Evolutionary conservation across 2,329 filamentous ascomycete species (phyloP).

Genomic region (Trichoderma sp.): DNA sequence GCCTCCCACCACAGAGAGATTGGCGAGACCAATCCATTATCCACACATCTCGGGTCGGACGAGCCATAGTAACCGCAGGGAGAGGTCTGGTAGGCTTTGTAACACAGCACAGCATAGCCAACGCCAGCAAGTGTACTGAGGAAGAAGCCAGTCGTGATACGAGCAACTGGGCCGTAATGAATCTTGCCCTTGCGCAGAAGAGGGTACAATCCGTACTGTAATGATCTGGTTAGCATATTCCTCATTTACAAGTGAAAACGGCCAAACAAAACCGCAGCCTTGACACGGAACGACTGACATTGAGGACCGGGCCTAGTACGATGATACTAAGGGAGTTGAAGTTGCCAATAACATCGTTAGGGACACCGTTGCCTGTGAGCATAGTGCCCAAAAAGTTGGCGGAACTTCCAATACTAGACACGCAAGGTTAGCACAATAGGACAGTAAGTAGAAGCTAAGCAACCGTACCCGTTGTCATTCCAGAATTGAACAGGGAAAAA

Average conservation of each 20-base stretch:
- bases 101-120: slow-evolving; percentile 55
- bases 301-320: slow-evolving; percentile 37
- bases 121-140: slow-evolving; percentile 50
- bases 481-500: slow-evolving; percentile 41
- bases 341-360: slow-evolving; percentile 61
- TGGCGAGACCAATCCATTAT: slow-evolving; percentile 23
- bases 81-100: slow-evolving; percentile 55
- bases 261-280: not conserved
- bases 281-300: not conserved
- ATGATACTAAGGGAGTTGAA: slow-evolving; percentile 60
- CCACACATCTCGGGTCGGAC: slow-evolving; percentile 22
- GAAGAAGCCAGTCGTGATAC: slow-evolving; percentile 58
- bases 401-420: not conserved
- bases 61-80: slow-evolving; percentile 42
- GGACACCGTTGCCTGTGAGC: slow-evolving; percentile 47
- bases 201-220: not conserved
- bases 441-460: not conserved
- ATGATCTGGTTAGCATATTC: not conserved
- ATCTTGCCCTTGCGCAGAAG: slow-evolving; percentile 40
- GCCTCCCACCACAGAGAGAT: slow-evolving; percentile 29
- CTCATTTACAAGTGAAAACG: not conserved
- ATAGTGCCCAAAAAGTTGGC: slow-evolving; percentile 31
- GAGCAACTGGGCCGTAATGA: slow-evolving; percentile 56
- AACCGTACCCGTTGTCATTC: slow-evolving; percentile 36
- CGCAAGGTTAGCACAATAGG: not conserved